Evolutionary conservation across 1,139 yeast genomes (phyloP).

Genomic region (Magnusiomyces clavatus): DNA sequence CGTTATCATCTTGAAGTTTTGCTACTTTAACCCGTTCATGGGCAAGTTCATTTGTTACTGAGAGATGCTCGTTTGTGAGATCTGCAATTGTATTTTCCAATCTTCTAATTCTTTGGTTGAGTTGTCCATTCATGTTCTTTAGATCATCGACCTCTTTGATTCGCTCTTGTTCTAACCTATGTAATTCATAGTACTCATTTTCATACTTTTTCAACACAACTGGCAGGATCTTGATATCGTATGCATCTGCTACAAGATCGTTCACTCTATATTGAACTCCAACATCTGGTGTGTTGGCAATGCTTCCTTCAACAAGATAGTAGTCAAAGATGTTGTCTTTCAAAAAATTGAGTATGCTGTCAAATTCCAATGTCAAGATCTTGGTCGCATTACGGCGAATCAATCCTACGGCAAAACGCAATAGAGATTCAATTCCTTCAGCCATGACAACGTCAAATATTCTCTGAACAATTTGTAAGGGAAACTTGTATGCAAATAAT

Average conservation of each 20-base stretch:
- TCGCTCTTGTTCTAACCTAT: slow-evolving; percentile 58
- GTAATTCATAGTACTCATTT: slow-evolving; percentile 68
- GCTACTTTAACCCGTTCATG: slow-evolving; percentile 56
- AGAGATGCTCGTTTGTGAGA: slow-evolving; percentile 73
- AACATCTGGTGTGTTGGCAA: slow-evolving; percentile 8
- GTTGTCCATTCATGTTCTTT: slow-evolving; percentile 57
- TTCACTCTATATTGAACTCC: slow-evolving; percentile 48
- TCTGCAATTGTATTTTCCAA: slow-evolving; percentile 62
- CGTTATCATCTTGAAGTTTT: slow-evolving; percentile 58
- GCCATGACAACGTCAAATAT: slow-evolving; percentile 80
- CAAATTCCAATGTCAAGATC: slow-evolving; percentile 60
- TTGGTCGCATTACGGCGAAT: slow-evolving; percentile 58
- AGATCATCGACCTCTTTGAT: slow-evolving; percentile 61
- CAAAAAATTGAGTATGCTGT: slow-evolving; percentile 61
- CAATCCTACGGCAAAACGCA: slow-evolving; percentile 73
- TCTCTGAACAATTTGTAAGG: slow-evolving; percentile 71
- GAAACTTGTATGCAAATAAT: slow-evolving; percentile 87
- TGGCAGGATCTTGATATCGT: slow-evolving; percentile 64
- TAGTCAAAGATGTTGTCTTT: slow-evolving; percentile 72
- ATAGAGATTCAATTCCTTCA: slow-evolving; percentile 78
- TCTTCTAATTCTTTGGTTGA: slow-evolving; percentile 66
- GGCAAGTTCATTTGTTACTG: slow-evolving; percentile 67
- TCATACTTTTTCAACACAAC: slow-evolving; percentile 59
- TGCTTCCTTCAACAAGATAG: slow-evolving; percentile 40
- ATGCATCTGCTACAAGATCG: slow-evolving; percentile 72